Evolutionary conservation across 2,329 filamentous ascomycete species (phyloP), one percentile per base, ranked within the genome.

Genomic region (Neonectria ditissima): DNA sequence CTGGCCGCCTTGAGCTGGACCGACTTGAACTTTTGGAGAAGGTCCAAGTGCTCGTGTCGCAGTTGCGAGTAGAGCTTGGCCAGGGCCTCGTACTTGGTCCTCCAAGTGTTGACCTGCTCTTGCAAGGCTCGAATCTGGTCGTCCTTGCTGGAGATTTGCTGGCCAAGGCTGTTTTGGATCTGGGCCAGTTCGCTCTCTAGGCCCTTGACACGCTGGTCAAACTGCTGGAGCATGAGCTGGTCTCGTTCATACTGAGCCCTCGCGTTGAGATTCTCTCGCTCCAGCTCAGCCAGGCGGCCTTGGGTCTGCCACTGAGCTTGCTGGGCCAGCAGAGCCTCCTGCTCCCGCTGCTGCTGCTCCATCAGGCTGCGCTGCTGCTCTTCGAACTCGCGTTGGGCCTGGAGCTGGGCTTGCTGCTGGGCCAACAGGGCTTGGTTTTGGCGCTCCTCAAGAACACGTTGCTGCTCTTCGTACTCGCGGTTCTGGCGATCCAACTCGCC

Each of bases 31-130:
- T 97, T 98, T 76, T 97, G 93, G 47, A 99, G 83, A 14, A 99
- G 87, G 74, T 98, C 95, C 32, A 99, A 84, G 81, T 99, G 96
- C 79, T 99, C 96, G 69, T 96, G 92, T 55, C 96, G 91, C 65
- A 99, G 84, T 80, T 99, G 96, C 8, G 95, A 97, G 81, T 99
- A 99, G 14, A 99, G 86, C 82, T 98, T 99, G 24, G 96, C 96
- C 53, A 99, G 83, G 1, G 95, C 92, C 78, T 99, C 96, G 75
- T 99, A 99, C 80, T 99, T 99, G 55, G 92, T 91, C 62, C 96
- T 88, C 96, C 96, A 99, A 0, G 94, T 97, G 79, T 97, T 97
- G 69, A 98, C 92, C 80, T 98, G 96, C 80, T 98, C 96, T 75
- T 98, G 96, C 20, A 99, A 83, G 2, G 96, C 91, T 24, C 91